These are phyloP conservation scores for Knufia fluminis DNA, from an alignment of 2,329 filamentous ascomycete species.

Conservation along the genomic window DNA sequence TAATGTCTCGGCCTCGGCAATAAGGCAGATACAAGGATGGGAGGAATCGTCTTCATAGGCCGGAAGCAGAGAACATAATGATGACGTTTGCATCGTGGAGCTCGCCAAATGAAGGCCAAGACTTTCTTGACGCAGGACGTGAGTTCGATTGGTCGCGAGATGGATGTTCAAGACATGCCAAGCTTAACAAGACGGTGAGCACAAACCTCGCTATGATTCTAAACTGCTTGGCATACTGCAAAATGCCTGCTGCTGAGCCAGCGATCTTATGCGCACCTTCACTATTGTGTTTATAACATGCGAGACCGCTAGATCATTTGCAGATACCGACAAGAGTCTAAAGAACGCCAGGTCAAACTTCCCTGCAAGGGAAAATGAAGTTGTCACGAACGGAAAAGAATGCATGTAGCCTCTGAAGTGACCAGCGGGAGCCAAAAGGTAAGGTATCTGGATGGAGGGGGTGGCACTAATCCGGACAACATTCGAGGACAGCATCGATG, in stretches of 20 bases:
- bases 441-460: slow-evolving; percentile 75
- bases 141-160: too few species aligned
- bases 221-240: too few species aligned
- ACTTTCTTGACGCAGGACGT: too few species aligned
- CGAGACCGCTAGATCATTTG: slow-evolving; percentile 48
- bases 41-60: too few species aligned
- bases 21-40: too few species aligned
- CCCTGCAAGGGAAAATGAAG: slow-evolving; percentile 60
- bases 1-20: too few species aligned
- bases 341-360: slow-evolving; percentile 82
- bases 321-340: slow-evolving; percentile 49
- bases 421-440: slow-evolving; percentile 68
- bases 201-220: too few species aligned
- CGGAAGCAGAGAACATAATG: too few species aligned
- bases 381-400: slow-evolving; percentile 60
- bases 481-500: slow-evolving; percentile 63
- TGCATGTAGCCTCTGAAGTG: slow-evolving; percentile 63
- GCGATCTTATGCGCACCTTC: slow-evolving; percentile 62
- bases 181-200: too few species aligned
- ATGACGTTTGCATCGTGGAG: too few species aligned
- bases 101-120: too few species aligned
- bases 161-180: too few species aligned
- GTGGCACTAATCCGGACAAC: slow-evolving; percentile 81
- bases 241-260: slow-evolving; percentile 20
- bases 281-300: slow-evolving; percentile 60